phyloP scores from a whole-genome alignment of 192 early-diverging fungal genomes.

The Lobosporangium transversale region DNA sequence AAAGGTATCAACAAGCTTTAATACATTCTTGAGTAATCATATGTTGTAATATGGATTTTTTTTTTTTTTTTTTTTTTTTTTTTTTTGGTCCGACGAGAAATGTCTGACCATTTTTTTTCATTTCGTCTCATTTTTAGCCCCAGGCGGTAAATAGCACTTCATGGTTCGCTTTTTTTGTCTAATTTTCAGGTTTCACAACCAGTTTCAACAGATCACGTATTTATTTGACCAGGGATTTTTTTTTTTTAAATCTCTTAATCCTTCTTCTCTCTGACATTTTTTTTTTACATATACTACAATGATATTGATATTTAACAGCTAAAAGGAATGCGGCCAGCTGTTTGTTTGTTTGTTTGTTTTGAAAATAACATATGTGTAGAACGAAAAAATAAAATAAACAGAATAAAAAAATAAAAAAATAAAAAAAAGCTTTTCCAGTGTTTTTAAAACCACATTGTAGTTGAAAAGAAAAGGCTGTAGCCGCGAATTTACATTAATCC shows the following conservation, averaged over 20 bases:
- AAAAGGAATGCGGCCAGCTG: no score
- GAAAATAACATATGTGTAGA: no score
- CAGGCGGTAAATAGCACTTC: no score
- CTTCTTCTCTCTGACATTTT: neutral
- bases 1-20: neutral
- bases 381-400: no score
- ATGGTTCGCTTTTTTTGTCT: neutral
- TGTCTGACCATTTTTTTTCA: no score
- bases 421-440: neutral
- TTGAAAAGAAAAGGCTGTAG: neutral
- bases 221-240: neutral
- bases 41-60: neutral
- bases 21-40: neutral
- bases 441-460: neutral
- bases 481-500: no score
- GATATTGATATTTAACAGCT: neutral
- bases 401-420: neutral
- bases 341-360: no score
- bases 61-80: neutral
- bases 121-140: no score
- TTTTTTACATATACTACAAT: slow-evolving; percentile 14
- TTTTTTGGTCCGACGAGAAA: no score
- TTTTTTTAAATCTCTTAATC: neutral
- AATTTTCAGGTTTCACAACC: neutral
- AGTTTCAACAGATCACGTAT: neutral